Base-by-base conservation (phyloP, 75 land plant genomes). In the Ceratopteris richardii region DNA sequence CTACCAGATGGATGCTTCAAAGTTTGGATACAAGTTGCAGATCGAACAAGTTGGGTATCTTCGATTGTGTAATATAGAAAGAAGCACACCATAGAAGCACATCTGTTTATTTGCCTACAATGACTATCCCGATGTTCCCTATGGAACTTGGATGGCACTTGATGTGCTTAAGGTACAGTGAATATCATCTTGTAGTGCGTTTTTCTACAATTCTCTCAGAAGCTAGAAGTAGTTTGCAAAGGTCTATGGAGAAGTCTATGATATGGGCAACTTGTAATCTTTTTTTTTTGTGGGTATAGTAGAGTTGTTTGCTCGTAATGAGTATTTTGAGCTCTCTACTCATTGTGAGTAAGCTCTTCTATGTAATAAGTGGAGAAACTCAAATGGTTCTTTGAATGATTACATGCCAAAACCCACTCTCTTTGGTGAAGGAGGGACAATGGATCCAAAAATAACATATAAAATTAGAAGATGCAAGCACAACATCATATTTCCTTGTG, bases 21-120 rank as follows among this genome's bases (percentile, higher is more conserved):
- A 72, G 74, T 95, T 56, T 95, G 96, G 92, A 82, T 95, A 50
- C 99, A 95, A 79, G 89, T 95, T 65, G 96, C 99, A 0, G 99
- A 95, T 80, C 84, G 97, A 40, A 72, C 88, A 54, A 67, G 80
- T 37, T 79, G 86, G 69, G 72, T 95, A 41, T 9, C 9, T 33
- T 33, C 37, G 9, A 3, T 4, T 4, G 37, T 33, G 3, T 9
- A 33, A 4, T 3, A 9, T 61, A 23, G 74, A 95, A 97, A 60
- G 97, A 90, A 62, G 99, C 99, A 58, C 82, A 72, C 82, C 72
- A 44, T 24, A 77, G 99, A 57, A 88, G 86, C 65, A 95, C 99
- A 19, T 89, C 99, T 31, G 52, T 95, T 31, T 95, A 86, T 63
- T 59, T 95, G 64, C 97, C 99, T 2, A 81, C 86, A 23, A 74